Percentiles rank a stretch among this genome's conserved stretches.
phyloP scores from a whole-genome alignment of 257 asterid species.

The Linaria vulgaris region DNA sequence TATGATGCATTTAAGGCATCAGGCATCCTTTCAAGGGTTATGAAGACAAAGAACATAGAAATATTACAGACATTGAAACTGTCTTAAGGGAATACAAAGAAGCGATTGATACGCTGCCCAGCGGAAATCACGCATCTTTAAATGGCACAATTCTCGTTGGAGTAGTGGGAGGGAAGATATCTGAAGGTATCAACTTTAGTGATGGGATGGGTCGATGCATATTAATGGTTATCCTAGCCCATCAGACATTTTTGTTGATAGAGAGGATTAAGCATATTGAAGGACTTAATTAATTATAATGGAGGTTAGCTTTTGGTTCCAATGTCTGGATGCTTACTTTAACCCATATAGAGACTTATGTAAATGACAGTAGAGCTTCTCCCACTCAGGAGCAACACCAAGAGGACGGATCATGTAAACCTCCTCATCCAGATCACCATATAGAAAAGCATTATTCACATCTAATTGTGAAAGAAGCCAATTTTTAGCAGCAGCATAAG shows the following conservation, averaged over 20 bases:
- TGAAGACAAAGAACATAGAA: conserved; percentile 87
- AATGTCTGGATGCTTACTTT: too few species aligned
- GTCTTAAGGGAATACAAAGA: conserved; percentile 74
- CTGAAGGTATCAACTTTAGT: conserved; percentile 95
- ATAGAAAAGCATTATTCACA: too few species aligned
- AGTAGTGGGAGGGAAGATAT: conserved; percentile 93
- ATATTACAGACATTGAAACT: conserved; percentile 70
- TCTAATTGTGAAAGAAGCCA: too few species aligned
- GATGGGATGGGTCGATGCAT: conserved; percentile 94
- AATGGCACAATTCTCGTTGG: conserved; percentile 89
- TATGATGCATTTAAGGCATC: conserved; percentile 75
- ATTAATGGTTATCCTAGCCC: conserved; percentile 97
- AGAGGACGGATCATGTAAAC: too few species aligned
- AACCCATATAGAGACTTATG: too few species aligned
- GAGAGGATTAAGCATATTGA: conserved; percentile 95
- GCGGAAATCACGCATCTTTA: conserved; percentile 30
- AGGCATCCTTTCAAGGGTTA: conserved; percentile 75
- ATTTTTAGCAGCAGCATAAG: too few species aligned
- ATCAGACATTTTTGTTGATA: conserved; percentile 82
- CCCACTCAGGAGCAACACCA: too few species aligned
- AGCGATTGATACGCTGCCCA: conserved; percentile 51
- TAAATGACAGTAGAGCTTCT: too few species aligned
- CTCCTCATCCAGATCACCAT: too few species aligned
- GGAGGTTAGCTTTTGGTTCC: too few species aligned
- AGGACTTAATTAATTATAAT: too few species aligned